Evolutionary conservation across 2,329 filamentous ascomycete genomes (phyloP).

Genomic region (Arthrobotrys sinensis): DNA sequence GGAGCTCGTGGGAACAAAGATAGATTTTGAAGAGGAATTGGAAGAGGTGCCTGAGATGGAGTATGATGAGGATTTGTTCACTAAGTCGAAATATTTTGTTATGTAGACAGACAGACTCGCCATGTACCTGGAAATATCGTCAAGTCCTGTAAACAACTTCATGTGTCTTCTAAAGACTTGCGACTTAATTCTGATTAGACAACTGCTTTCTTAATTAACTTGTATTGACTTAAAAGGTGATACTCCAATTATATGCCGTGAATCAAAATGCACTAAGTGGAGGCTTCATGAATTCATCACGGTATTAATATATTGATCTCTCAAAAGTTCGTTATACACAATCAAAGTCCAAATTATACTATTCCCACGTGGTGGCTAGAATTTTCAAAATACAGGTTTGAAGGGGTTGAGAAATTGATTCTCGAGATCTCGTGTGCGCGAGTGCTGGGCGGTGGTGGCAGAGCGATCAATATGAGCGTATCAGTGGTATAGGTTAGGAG

Average conservation of each 20-base stretch:
- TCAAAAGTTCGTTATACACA: too few relatives aligned
- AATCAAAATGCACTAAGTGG: too few relatives aligned
- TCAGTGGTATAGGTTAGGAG: background rate
- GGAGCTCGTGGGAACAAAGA: too few relatives aligned
- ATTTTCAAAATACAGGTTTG: slow-evolving; percentile 23
- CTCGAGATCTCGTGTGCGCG: background rate
- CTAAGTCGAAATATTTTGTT: background rate
- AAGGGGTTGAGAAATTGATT: background rate
- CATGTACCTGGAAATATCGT: background rate
- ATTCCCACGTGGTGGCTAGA: slow-evolving; percentile 16
- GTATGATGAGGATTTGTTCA: background rate
- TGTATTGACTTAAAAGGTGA: too few relatives aligned
- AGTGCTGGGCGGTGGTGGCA: background rate
- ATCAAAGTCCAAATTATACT: too few relatives aligned
- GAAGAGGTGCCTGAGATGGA: background rate
- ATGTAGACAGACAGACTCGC: background rate
- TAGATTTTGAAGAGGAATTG: background rate
- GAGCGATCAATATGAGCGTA: background rate
- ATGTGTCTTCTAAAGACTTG: too few relatives aligned
- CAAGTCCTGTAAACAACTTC: too few relatives aligned
- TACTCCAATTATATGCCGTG: too few relatives aligned
- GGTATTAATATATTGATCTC: too few relatives aligned
- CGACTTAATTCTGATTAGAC: too few relatives aligned
- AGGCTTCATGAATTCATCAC: too few relatives aligned
- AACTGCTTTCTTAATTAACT: too few relatives aligned